Base-by-base conservation (phyloP, 306 rosid genomes). In the Vigna reflexopilosa region DNA sequence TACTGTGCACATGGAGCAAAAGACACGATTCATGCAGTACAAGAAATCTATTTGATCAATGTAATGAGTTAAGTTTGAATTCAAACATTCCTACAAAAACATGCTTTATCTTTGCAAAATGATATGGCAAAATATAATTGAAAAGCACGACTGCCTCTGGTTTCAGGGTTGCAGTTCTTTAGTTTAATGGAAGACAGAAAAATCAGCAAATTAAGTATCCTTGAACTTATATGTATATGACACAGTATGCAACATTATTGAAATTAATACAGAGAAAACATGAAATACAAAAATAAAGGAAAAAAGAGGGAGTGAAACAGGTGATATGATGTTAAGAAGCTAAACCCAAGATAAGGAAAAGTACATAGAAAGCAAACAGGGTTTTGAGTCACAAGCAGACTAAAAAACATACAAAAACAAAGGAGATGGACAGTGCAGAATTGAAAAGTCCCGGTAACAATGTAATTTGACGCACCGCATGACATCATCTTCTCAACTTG, bases 361-460 rank as follows among this genome's bases (percentile, higher is more conserved):
- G 42, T 54, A 14, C 50, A 28, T 15, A 64, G 45, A 54, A 73
- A 74, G 47, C 66, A 64, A 72, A 61, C 9, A 48, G 73, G n/a
- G 30, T 48, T 70, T 79, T 51, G 67, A 69, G 40, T 26, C n/a
- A 40, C n/a, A 24, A 75, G 68, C 64, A 78, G 80, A 81, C 82
- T 28, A 26, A 63, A 56, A 74, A 56, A 57, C 67, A 67, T 66
- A 67, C 26, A 72, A 51, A 72, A 51, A 73, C 34, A 61, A n/a
- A 16, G 17, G 32, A 9, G 59, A 69, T 3, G 34, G 47, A 48
- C 69, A 58, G 42, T 62, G 75, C 87, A 73, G 15, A 67, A 82
- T 76, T 72, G 32, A 26, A 13, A 59, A 14, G 38, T 72, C 67
- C 69, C 48, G 16, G 45, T 44, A 70, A 57, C 81, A 76, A 69